These are phyloP conservation scores for Pyrenophora teres DNA, from an alignment of 2,329 filamentous ascomycete species.

Conservation along the genomic window DNA sequence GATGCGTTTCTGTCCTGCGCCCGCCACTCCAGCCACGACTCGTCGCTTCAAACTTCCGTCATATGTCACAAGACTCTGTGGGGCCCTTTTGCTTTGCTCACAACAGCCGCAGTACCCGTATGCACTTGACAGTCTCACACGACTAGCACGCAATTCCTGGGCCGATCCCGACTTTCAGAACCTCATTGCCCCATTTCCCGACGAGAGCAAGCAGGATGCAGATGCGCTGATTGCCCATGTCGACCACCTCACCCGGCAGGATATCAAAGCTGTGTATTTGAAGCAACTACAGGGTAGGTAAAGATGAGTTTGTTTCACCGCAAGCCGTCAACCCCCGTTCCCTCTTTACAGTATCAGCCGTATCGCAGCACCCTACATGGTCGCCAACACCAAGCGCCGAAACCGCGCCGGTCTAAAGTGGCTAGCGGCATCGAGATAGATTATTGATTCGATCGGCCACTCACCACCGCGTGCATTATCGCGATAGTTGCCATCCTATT, in stretches of 20 bases:
- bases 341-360: conserved; percentile 5
- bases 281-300: conserved; percentile 69
- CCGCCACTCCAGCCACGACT: conserved; percentile 24
- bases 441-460: conserved; percentile 28
- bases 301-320: conserved; percentile 19
- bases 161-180: conserved; percentile 64
- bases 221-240: conserved; percentile 69
- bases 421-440: conserved; percentile 22
- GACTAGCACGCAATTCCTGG: conserved; percentile 70
- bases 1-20: conserved; percentile 16
- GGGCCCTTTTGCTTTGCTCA: conserved; percentile 28
- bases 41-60: conserved; percentile 26
- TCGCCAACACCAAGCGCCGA: conserved; percentile 23
- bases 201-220: conserved; percentile 63
- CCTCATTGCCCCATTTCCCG: conserved; percentile 74
- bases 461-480: conserved; percentile 22
- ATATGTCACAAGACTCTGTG: conserved; percentile 37
- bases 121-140: conserved; percentile 68
- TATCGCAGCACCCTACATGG: conserved; percentile 16
- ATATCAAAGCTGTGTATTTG: conserved; percentile 76
- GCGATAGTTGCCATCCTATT: conserved; percentile 35
- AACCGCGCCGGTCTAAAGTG: conserved; percentile 27
- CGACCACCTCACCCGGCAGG: conserved; percentile 69
- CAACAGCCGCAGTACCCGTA: conserved; percentile 71
- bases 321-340: conserved; percentile 6